Conservation (phyloP, 768 basidiomycete species). For the Lactarius trivialis region DNA sequence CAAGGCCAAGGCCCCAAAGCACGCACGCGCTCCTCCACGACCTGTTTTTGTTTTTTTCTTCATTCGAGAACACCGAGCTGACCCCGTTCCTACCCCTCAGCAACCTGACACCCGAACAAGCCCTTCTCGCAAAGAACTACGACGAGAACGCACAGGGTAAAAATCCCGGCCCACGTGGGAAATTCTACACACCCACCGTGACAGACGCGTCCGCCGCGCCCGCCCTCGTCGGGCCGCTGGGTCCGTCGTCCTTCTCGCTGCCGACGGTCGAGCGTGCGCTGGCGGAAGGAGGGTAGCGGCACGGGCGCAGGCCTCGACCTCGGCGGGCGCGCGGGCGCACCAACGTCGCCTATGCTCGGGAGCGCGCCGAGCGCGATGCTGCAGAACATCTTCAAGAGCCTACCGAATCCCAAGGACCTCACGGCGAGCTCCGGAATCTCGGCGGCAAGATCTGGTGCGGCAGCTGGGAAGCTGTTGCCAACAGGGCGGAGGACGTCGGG, state of each 20-base stretch:
- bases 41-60: too few species aligned
- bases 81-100: slow-evolving; percentile 69
- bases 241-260: slow-evolving; percentile 75
- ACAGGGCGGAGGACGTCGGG: slow-evolving; percentile 3
- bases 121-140: slow-evolving; percentile 86
- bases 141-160: slow-evolving; percentile 87
- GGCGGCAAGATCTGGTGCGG: too few species aligned
- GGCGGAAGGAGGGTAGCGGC: slow-evolving; percentile 65
- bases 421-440: slow-evolving; percentile 31
- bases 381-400: slow-evolving; percentile 82
- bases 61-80: slow-evolving; percentile 34
- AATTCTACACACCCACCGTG: slow-evolving; percentile 76
- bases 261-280: slow-evolving; percentile 86
- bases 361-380: slow-evolving; percentile 45
- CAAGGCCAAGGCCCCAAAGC: slow-evolving; percentile 73
- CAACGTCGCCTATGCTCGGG: slow-evolving; percentile 28
- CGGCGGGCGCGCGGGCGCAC: slow-evolving; percentile 19
- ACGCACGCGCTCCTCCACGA: slow-evolving; percentile 23
- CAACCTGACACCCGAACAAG: slow-evolving; percentile 79
- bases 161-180: slow-evolving; percentile 81
- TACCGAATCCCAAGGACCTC: slow-evolving; percentile 66
- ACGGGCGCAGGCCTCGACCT: slow-evolving; percentile 17
- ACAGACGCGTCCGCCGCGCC: slow-evolving; percentile 45
- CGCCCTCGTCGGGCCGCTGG: slow-evolving; percentile 90
- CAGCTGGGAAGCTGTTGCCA: slow-evolving; percentile 13